These are phyloP conservation scores for Coemansia asiatica DNA, from an alignment of 192 early-diverging fungal species.

Conservation along the genomic window DNA sequence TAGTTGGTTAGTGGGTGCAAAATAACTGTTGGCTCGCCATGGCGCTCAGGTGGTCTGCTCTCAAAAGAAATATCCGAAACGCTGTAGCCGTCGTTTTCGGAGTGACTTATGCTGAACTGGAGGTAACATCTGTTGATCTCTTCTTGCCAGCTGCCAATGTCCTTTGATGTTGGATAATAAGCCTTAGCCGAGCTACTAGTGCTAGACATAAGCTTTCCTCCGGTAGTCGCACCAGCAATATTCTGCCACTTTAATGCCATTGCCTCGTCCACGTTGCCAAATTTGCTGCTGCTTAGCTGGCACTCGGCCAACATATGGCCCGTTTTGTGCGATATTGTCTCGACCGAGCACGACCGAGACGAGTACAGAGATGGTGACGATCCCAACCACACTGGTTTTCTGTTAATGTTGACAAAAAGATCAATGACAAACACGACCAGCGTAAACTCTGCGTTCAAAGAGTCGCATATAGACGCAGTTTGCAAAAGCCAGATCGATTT, in stretches of 20 bases:
- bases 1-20: slow-evolving; percentile 12
- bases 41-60: background rate
- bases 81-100: slow-evolving; percentile 16
- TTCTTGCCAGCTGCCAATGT: slow-evolving; percentile 20
- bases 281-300: slow-evolving; percentile 11
- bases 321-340: background rate
- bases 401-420: slow-evolving; percentile 8
- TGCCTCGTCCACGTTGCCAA: slow-evolving; percentile 20
- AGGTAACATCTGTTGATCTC: slow-evolving; percentile 22
- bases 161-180: background rate
- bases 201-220: background rate
- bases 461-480: slow-evolving; percentile 16
- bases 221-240: background rate
- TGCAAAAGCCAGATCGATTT: slow-evolving; percentile 17
- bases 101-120: slow-evolving; percentile 12
- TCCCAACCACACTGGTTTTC: slow-evolving; percentile 12
- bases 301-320: background rate
- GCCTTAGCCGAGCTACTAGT: background rate
- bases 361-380: background rate
- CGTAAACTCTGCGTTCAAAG: slow-evolving; percentile 16
- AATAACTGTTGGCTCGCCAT: slow-evolving; percentile 10
- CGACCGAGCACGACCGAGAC: slow-evolving; percentile 1
- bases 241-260: slow-evolving; percentile 16
- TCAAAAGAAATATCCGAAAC: slow-evolving; percentile 26
- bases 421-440: slow-evolving; percentile 23